Percentiles rank a stretch among this genome's conserved stretches.
Evolutionary conservation across 176 grass and related monocot species (phyloP).

Genomic region (Metroxylon sagu): DNA sequence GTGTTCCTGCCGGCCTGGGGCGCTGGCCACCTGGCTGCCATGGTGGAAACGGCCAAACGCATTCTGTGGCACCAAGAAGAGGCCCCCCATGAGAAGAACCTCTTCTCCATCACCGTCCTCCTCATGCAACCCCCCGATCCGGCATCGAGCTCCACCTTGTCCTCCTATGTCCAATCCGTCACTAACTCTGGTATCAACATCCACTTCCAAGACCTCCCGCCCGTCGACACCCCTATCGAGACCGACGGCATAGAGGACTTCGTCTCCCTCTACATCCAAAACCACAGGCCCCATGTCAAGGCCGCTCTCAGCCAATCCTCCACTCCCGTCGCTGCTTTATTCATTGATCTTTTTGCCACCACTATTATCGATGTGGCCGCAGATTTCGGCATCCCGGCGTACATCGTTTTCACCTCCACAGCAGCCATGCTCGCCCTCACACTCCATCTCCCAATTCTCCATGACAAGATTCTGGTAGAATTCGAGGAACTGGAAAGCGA

Average conservation of each 20-base stretch:
- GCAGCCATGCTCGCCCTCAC: constrained; percentile 40
- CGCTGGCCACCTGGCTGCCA: constrained; percentile 48
- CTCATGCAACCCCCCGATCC: constrained; percentile 26
- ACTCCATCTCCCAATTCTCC: constrained; percentile 43
- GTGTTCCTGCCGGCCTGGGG: constrained; percentile 33
- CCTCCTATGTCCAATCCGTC: constrained; percentile 27
- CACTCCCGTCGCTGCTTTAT: constrained; percentile 40
- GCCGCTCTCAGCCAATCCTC: constrained; percentile 25
- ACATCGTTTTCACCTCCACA: constrained; percentile 46
- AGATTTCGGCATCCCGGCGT: constrained; percentile 39
- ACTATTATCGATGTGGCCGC: constrained; percentile 49
- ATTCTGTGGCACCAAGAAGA: constrained; percentile 20
- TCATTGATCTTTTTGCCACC: constrained; percentile 52
- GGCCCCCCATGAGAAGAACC: no score
- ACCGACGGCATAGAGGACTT: constrained; percentile 33
- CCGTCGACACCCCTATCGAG: constrained; percentile 13
- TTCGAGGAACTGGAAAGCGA: constrained; percentile 28
- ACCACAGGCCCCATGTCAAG: constrained; percentile 33
- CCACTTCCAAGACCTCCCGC: constrained; percentile 41
- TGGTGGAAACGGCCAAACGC: constrained; percentile 55
- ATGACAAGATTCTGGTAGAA: constrained; percentile 21
- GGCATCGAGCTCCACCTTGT: constrained; percentile 14
- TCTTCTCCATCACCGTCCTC: constrained; percentile 37
- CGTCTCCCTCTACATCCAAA: constrained; percentile 26
- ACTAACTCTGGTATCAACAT: constrained; percentile 31